A percentile compares a stretch with the other conserved stretches of the same genome.
Conservation (phyloP, 176 grass and related monocot species). For the Ensete glaucum region DNA sequence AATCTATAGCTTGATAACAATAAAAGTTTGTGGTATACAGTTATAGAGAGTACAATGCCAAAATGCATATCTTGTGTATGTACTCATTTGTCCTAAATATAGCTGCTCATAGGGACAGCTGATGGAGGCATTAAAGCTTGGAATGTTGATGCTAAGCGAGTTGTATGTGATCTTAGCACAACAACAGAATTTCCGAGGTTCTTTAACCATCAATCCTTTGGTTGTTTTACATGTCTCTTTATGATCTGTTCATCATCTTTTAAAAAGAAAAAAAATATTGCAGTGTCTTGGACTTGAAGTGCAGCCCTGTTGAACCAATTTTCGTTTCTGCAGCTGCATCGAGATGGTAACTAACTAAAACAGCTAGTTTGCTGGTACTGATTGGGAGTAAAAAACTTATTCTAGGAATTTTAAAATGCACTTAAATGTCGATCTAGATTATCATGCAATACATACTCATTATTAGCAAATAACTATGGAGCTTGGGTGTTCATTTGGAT, state of each 20-base stretch:
- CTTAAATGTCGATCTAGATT: not conserved
- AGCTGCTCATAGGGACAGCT: slow-evolving; percentile 95
- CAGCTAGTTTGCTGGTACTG: not conserved
- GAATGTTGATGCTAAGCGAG: slow-evolving; percentile 98
- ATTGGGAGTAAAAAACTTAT: not conserved
- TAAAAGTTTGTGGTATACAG: slow-evolving; percentile 7
- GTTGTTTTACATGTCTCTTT: not conserved
- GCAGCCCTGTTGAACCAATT: slow-evolving; percentile 89
- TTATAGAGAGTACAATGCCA: not conserved
- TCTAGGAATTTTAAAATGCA: not conserved
- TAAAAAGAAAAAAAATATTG: slow-evolving; percentile 31
- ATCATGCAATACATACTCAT: too few species aligned
- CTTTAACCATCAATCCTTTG: slow-evolving; percentile 6
- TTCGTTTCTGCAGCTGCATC: slow-evolving; percentile 96
- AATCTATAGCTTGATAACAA: slow-evolving; percentile 13
- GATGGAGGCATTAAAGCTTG: slow-evolving; percentile 99
- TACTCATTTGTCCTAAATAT: slow-evolving; percentile 69
- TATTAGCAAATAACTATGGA: not conserved
- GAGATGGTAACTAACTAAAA: slow-evolving; percentile 46
- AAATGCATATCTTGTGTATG: slow-evolving; percentile 27
- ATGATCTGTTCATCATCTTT: slow-evolving; percentile 7
- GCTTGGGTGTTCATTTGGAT: too few species aligned
- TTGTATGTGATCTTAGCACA: slow-evolving; percentile 84
- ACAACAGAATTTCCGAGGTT: slow-evolving; percentile 89
- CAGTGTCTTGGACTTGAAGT: slow-evolving; percentile 93